Base-by-base conservation (phyloP, 345 rosid genomes). In the Euphorbia lathyris region DNA sequence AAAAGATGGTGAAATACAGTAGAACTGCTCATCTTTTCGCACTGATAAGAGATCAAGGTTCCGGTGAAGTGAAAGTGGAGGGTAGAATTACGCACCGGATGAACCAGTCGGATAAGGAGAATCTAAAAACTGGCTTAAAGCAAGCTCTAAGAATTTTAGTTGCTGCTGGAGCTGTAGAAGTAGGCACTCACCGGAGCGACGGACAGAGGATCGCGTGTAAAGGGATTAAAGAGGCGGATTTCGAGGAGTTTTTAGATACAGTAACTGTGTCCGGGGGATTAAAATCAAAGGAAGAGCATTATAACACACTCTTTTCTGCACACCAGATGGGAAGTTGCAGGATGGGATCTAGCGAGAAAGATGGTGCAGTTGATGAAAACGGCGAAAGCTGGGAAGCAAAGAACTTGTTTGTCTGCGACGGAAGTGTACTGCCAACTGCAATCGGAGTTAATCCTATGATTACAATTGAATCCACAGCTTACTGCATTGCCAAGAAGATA, bases 281-380 rank as follows among this genome's bases (percentile, higher is more conserved):
- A 11, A 29, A 36, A 3, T 88, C 97, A 0, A 69, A 56, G 73
- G 85, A 78, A 1, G 83, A 83, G 64, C 27, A 76, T 17, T 87
- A 96, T 88, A 77, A 69, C 23, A 1, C 70, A 40, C 85, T 78
- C 25, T 32, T 76, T 23, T 77, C 93, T 0, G 94, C 91, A 5
- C 94, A 89, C 73, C 98, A 86, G 77, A 84, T 93, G 83, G 91
- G 94, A 58, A 85, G 97, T 64, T 89, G 97, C 13, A 82, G 88
- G 67, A 89, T 89, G 91, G 96, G 96, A 9, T 65, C 72, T 0
- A 76, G 74, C 0, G 80, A 75, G 34, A 80, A 74, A 68, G 84
- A 78, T n/a, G 91, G 97, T 17, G 97, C 86, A 0, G 71, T 85
- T 9, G 85, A 93, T 47, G 83, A 74, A 51, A 82, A 86, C 22